These are phyloP conservation scores for Spongospora subterranea DNA, from an alignment of 208 protist species.

Conservation along the genomic window DNA sequence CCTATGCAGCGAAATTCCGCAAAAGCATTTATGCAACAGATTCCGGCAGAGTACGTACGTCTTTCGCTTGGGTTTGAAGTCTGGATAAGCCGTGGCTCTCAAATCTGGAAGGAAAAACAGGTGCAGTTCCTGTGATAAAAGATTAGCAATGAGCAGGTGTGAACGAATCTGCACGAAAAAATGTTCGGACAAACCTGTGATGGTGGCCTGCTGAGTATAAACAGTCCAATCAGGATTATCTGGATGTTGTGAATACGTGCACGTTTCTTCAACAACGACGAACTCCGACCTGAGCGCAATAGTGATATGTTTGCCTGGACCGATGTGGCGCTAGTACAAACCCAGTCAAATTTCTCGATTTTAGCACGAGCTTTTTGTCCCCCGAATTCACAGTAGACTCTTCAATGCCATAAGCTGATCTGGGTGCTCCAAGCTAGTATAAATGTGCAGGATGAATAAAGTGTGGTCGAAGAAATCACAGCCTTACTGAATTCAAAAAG, in stretches of 20 bases:
- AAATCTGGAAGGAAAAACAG: neutral
- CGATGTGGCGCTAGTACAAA: neutral
- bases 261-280: conserved; percentile 8
- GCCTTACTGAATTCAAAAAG: conserved; percentile 7
- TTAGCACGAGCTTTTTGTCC: conserved; percentile 28
- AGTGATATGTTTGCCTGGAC: neutral
- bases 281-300: conserved; percentile 16
- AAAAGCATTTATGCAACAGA: neutral
- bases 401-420: conserved; percentile 8
- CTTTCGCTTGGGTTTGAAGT: neutral
- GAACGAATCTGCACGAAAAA: too few species aligned
- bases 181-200: neutral
- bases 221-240: conserved; percentile 46
- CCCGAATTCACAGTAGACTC: neutral
- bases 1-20: neutral
- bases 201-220: conserved; percentile 37
- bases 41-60: neutral
- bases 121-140: neutral
- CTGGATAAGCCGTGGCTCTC: neutral
- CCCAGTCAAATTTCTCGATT: conserved; percentile 36
- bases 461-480: neutral
- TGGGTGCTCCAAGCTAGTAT: neutral
- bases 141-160: neutral
- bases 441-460: neutral
- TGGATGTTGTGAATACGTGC: conserved; percentile 9